Evolutionary conservation across 2,329 filamentous ascomycete genomes (phyloP), one percentile per base, ranked within the genome.

Genomic region (Aureobasidium sp.): DNA sequence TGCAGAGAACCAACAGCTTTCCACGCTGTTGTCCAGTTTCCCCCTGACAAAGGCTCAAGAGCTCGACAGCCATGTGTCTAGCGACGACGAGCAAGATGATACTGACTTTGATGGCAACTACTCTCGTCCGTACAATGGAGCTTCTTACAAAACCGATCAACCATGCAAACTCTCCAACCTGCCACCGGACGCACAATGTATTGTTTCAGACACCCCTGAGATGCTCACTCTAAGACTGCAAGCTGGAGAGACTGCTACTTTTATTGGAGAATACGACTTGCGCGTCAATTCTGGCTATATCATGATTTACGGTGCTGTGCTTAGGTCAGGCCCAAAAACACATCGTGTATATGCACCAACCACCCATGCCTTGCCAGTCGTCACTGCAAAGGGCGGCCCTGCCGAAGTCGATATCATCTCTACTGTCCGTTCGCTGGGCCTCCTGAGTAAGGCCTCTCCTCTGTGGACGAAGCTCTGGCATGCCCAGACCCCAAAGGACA

Each of bases 351-450:
- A 83, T 69, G 86, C 87, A 17, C 83, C 88, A 1, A 80, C 81
- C 43, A 89, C 85, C 38, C 84, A 90, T 68, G 84, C 88, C 0
- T 72, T 93, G 1, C 87, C 87, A 0, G 82, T 87, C 0, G 77
- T 93, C 35, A 75, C 82, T 49, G 84, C 67, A 15, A 63, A 66
- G 25, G 65, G 64, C 31, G 69, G 70, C 27, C 73, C 69, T 15
- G 69, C 89, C 0, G 81, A 87, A 61, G 71, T 90, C 25, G 74
- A 79, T 35, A 70, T 85, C 4, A 79, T 82, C 54, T 78, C 80
- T 0, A 76, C 74, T 9, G 74, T 79, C 2, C 71, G 70, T 15
- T 75, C 75, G 0, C 64, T 90, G 11, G 75, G 78, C 17, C 74
- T 77, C 0, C 70, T 93, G 17, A 81, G 80, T 1, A 76, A 69